Evolutionary conservation across 192 early-diverging fungal genomes (phyloP), one percentile per base, ranked within the genome.

Genomic region (Coemansia sp.): DNA sequence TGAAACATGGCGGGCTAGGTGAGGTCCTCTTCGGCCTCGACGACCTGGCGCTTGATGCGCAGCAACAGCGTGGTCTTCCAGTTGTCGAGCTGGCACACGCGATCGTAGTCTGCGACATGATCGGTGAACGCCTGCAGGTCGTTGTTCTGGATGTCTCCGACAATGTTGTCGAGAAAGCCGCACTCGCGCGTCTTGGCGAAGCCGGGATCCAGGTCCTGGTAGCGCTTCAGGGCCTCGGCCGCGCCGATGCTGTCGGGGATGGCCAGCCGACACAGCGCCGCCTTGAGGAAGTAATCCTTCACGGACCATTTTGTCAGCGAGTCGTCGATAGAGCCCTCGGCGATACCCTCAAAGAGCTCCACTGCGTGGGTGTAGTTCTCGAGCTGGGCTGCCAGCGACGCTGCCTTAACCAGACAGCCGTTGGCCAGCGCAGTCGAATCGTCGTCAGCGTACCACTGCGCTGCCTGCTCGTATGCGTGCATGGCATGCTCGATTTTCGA

Each of bases 221-320:
- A 98, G 59, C 82, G 81, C 48, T 87, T 84, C n/a, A 97, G 60
- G 23, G 87, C 88, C 49, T 84, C 79, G 23, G 80, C 70, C 7
- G 91, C 79, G 31, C 87, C 82, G 22, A 95, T 81, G 30, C 77
- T 69, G 72, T 98, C 94, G 40, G 79, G 80, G 32, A 86, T 82
- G 50, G 87, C 90, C 40, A 99, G 76, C 50, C 90, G 83, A 60
- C 95, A 98, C 49, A 99, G 66, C 14, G 88, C 92, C 10, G 95
- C 91, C 70, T 99, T 99, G 67, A 99, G 80, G 53, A 98, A 90
- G 80, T 97, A 95, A 50, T 98, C 95, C 51, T 93, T 90, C 21
- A 98, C 69, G 15, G 93, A 95, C 89, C 92, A 99, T 67, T 92
- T 91, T 44, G 92, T 90, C 22, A 99, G 80, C 47, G 88, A 84